These are phyloP conservation scores for Senna siamea DNA, from an alignment of 306 rosid species.

Conservation along the genomic window DNA sequence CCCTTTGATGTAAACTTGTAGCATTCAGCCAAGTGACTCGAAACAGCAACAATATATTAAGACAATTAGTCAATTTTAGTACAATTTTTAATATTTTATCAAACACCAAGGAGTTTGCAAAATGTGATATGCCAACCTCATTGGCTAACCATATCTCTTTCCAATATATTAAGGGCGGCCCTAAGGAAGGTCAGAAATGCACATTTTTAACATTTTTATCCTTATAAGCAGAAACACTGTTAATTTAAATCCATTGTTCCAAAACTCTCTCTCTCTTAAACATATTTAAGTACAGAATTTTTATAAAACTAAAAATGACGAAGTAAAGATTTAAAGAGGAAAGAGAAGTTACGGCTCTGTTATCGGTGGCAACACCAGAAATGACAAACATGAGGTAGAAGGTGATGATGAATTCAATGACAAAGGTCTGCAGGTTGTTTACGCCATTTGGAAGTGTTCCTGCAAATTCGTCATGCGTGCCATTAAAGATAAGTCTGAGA, in stretches of 20 bases:
- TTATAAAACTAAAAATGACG: too few relatives aligned
- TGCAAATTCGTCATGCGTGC: slow-evolving; percentile 47
- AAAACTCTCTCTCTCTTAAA: too few relatives aligned
- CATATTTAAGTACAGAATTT: too few relatives aligned
- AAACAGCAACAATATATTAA: slow-evolving; percentile 24
- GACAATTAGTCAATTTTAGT: slow-evolving; percentile 38
- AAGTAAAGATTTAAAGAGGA: too few relatives aligned
- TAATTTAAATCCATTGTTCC: too few relatives aligned
- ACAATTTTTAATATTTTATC: slow-evolving; percentile 8
- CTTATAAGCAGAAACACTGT: too few relatives aligned
- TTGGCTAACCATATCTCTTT: background rate
- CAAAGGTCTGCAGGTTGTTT: slow-evolving; percentile 60
- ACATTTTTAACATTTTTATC: too few relatives aligned
- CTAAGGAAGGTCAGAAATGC: too few relatives aligned
- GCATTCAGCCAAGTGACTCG: slow-evolving; percentile 29
- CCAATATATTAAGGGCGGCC: too few relatives aligned
- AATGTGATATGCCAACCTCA: slow-evolving; percentile 21
- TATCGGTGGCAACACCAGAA: slow-evolving; percentile 83
- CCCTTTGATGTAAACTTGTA: slow-evolving; percentile 28
- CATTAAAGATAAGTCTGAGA: slow-evolving; percentile 60
- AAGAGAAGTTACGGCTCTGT: slow-evolving; percentile 56
- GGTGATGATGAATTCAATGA: slow-evolving; percentile 80
- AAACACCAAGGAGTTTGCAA: too few relatives aligned
- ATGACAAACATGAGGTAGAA: slow-evolving; percentile 80
- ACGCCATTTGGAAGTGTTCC: slow-evolving; percentile 71